A percentile compares a stretch with the other conserved stretches of the same genome.
Evolutionary conservation across 2,329 filamentous ascomycete genomes (phyloP).

Genomic region (Fusarium illudens): DNA sequence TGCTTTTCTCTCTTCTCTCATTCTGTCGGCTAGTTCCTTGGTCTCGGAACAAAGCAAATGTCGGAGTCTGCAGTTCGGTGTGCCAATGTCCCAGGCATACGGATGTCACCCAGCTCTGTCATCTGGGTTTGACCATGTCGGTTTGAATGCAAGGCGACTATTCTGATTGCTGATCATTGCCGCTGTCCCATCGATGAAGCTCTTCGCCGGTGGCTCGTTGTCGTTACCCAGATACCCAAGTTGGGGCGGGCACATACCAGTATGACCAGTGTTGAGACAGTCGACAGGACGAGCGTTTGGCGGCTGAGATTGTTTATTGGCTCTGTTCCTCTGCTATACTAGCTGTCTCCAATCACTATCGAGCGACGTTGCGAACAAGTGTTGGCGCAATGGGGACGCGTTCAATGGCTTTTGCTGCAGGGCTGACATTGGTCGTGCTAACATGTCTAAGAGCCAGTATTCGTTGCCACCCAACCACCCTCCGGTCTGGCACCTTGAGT

Average conservation of each 20-base stretch:
- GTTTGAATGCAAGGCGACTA: constrained; percentile 25
- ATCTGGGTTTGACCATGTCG: constrained; percentile 7
- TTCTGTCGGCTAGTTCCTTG: constrained; percentile 6
- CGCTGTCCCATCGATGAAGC: constrained; percentile 19
- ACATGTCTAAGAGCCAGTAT: not conserved
- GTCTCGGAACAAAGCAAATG: constrained; percentile 7
- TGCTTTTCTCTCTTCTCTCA: constrained; percentile 26
- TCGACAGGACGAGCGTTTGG: constrained; percentile 2
- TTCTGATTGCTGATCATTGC: constrained; percentile 13
- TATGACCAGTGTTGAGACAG: not conserved
- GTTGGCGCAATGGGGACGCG: not conserved
- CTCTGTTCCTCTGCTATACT: not conserved
- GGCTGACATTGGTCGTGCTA: not conserved
- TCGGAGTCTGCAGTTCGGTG: constrained; percentile 14
- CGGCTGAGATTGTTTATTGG: not conserved
- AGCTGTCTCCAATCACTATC: not conserved
- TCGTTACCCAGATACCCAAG: not conserved
- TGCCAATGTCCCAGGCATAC: constrained; percentile 12
- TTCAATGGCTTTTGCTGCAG: not conserved
- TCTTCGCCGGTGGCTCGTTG: not conserved
- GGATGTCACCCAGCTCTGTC: constrained; percentile 9
- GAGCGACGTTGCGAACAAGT: not conserved
- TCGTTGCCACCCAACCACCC: not conserved
- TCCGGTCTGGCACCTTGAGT: not conserved
- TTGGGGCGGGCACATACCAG: not conserved